Base-by-base conservation (phyloP, 345 rosid species). In the Lumnitzera racemosa region DNA sequence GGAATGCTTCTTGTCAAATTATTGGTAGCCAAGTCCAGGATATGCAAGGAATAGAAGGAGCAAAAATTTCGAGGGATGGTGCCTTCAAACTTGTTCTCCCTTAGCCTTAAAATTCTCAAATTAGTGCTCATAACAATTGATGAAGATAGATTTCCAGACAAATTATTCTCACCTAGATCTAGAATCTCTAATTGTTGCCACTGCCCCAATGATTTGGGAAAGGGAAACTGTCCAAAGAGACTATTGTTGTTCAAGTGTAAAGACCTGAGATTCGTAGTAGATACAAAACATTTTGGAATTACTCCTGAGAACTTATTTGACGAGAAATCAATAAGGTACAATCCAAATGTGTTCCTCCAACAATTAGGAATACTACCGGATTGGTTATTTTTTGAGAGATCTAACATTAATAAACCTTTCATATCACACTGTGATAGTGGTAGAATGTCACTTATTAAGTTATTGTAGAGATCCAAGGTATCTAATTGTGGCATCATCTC, bases 21-120 rank as follows among this genome's bases (percentile, higher is more conserved):
- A 41, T 72, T 72, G 16, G 16, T 2, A 15, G 72, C 59, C 2
- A 67, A 62, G 61, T 72, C 72, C 20, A 72, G 69, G 20, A 20
- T 20, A 20, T 20, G 20, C 20, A 20, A 20, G 20, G 20, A 20
- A 20, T 20, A 20, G 20, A 20, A 20, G 20, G 20, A 20, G 20
- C 20, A 20, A 20, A 20, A 20, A 20, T 20, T 20, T 20, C 20
- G 20, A 20, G 20, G 20, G 20, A 20, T 20, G 20, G 20, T 20
- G 20, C 20, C 20, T 20, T 20, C 20, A 20, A 20, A 20, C 20
- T 20, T 20, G 20, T 20, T 20, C 20, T 20, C 20, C 20, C 20
- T 20, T 20, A 20, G 20, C 20, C 20, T 20, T 20, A 20, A 20
- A 20, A 20, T 20, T 20, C 20, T 20, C 20, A 20, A 20, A 20